Percentiles rank a stretch among this genome's conserved stretches.
These are phyloP conservation scores for Meyerozyma smithsonii DNA, from an alignment of 1,139 yeast species.

Conservation along the genomic window DNA sequence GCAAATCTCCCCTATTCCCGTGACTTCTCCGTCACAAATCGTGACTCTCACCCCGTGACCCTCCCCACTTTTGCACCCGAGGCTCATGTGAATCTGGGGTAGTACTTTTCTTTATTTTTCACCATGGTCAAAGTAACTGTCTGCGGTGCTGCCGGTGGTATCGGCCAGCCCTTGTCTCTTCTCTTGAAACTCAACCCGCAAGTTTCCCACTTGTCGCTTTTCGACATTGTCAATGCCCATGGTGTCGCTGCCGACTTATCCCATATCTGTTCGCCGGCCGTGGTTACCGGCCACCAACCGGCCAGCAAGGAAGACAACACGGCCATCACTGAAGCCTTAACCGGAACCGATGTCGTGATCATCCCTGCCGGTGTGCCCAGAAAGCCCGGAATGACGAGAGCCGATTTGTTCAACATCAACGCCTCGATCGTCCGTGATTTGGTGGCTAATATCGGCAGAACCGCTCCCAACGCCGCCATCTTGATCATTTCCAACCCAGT, in stretches of 20 bases:
- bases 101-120: background rate
- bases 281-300: slow-evolving; percentile 54
- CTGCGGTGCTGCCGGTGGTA: slow-evolving; percentile 79
- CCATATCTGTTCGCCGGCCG: slow-evolving; percentile 61
- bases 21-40: too few species aligned
- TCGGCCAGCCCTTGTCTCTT: slow-evolving; percentile 71
- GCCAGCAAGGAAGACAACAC: slow-evolving; percentile 42
- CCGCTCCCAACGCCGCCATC: slow-evolving; percentile 59
- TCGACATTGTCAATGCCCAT: slow-evolving; percentile 61
- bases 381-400: slow-evolving; percentile 78
- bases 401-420: slow-evolving; percentile 69
- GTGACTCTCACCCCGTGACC: too few species aligned
- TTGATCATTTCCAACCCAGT: slow-evolving; percentile 73
- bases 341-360: slow-evolving; percentile 54
- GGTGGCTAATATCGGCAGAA: slow-evolving; percentile 53
- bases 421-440: slow-evolving; percentile 63
- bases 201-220: slow-evolving; percentile 54
- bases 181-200: slow-evolving; percentile 54
- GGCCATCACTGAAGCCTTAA: slow-evolving; percentile 47
- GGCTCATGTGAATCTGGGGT: slow-evolving; percentile 1
- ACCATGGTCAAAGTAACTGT: slow-evolving; percentile 64
- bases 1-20: too few species aligned
- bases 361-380: slow-evolving; percentile 85
- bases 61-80: slow-evolving; percentile 3
- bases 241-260: slow-evolving; percentile 76